Evolutionary conservation across 805 yeast species (phyloP), one percentile per base, ranked within the genome.

Genomic region (Spathaspora passalidarum): DNA sequence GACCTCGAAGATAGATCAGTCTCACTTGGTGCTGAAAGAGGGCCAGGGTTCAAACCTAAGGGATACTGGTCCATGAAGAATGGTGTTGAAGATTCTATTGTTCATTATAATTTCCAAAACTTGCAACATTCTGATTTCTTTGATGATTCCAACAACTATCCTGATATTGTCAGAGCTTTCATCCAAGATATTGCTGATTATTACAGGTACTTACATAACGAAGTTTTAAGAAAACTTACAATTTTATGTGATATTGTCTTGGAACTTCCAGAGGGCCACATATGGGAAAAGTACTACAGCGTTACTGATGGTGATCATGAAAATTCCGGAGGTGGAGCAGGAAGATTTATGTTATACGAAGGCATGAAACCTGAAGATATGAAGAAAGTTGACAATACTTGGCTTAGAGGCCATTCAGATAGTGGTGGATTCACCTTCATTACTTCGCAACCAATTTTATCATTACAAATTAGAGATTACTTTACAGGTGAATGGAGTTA

Each of bases 371-470:
- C 55, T 2, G 57, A 55, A 32, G 65, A 61, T 39, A 55, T 54
- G 29, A 40, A 43, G 40, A 62, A 59, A 45, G 62, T 57, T 2
- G 61, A 57, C 34, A 55, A 55, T 25, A 58, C 59, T 37, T 59
- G 62, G 63, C 51, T 62, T 21, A 51, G 67, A 38, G 67, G 67
- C 6, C 67, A 62, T 46, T 62, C 67, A 4, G 67, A 62, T 43
- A 53, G 62, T 17, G 59, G 61, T 14, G 67, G 59, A 5, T 62
- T 62, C 34, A 62, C 67, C 5, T 62, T 62, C 43, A 60, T 62
- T 22, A 60, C 67, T 5, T 60, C 65, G 16, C 67, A 62, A 44
- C 67, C 67, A 13, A 62, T 62, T 21, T 50, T 60, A 20, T 60
- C 66, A 6, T 48, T 62, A 17, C 66, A 62, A 47, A 62, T 62